A percentile compares a stretch with the other conserved stretches of the same genome.
These are phyloP conservation scores for Jaenimonas drosophilae DNA, from an alignment of 208 protist species.

Conservation along the genomic window DNA sequence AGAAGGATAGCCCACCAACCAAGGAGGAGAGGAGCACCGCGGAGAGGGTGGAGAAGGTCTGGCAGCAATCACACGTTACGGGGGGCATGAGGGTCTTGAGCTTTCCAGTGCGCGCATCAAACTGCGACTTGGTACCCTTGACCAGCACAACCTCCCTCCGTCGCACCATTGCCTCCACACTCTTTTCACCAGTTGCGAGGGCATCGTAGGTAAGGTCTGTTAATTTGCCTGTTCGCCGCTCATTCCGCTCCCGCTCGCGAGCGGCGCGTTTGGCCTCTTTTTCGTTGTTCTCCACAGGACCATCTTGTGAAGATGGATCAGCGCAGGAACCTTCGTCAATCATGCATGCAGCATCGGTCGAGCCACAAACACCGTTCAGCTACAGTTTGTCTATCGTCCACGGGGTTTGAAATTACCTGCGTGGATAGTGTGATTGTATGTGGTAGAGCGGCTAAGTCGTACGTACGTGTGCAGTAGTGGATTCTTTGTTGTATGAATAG, in stretches of 20 bases:
- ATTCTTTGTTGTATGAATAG: too few relatives aligned
- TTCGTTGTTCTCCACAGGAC: too few relatives aligned
- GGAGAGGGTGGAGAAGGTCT: slow-evolving; percentile 76
- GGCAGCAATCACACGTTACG: slow-evolving; percentile 75
- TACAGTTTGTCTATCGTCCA: too few relatives aligned
- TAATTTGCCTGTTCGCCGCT: slow-evolving; percentile 43
- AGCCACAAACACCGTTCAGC: too few relatives aligned
- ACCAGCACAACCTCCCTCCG: slow-evolving; percentile 42
- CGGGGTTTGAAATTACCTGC: too few relatives aligned
- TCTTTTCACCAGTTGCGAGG: slow-evolving; percentile 25
- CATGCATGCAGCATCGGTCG: too few relatives aligned
- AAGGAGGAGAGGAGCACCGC: slow-evolving; percentile 70
- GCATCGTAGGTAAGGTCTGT: slow-evolving; percentile 55
- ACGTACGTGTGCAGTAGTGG: too few relatives aligned
- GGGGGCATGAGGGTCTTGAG: slow-evolving; percentile 51
- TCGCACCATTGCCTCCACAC: slow-evolving; percentile 35
- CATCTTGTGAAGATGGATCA: too few relatives aligned
- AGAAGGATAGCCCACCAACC: slow-evolving; percentile 42
- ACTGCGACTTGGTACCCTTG: slow-evolving; percentile 73
- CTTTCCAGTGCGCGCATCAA: slow-evolving; percentile 42
- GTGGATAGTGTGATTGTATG: too few relatives aligned
- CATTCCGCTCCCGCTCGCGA: slow-evolving; percentile 45
- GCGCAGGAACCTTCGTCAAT: too few relatives aligned
- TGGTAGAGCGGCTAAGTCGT: too few relatives aligned
- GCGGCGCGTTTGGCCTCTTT: slow-evolving; percentile 9